A percentile compares a stretch with the other conserved stretches of the same genome.
Conservation (phyloP, 805 yeast genomes). For the Wickerhamomyces strasburgensis region DNA sequence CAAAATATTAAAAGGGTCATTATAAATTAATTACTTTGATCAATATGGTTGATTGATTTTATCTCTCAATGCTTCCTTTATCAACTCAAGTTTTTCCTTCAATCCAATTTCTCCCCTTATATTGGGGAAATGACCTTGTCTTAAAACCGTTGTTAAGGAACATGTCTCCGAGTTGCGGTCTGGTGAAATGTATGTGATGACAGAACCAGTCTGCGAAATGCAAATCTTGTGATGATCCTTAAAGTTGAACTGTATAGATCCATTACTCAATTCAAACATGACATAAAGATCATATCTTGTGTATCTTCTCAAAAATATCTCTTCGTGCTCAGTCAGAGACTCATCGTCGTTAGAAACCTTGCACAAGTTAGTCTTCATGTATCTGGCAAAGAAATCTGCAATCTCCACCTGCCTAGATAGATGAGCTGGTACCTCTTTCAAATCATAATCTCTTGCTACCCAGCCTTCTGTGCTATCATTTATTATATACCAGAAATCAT, state of each 20-base stretch:
- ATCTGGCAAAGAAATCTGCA: slow-evolving; percentile 81
- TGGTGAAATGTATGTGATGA: slow-evolving; percentile 79
- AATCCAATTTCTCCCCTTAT: slow-evolving; percentile 40
- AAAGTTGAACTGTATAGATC: slow-evolving; percentile 90
- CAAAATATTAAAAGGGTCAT: neutral
- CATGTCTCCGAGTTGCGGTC: slow-evolving; percentile 65
- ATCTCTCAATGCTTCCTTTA: slow-evolving; percentile 60
- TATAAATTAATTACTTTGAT: neutral
- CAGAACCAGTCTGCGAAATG: slow-evolving; percentile 68
- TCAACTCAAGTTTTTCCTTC: slow-evolving; percentile 43
- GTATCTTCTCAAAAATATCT: slow-evolving; percentile 76
- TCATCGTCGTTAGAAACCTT: slow-evolving; percentile 67
- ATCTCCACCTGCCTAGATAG: slow-evolving; percentile 73
- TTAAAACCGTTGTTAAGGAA: slow-evolving; percentile 45
- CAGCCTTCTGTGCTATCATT: slow-evolving; percentile 47
- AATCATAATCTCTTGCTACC: slow-evolving; percentile 44
- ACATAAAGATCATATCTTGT: slow-evolving; percentile 75
- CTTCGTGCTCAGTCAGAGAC: slow-evolving; percentile 42
- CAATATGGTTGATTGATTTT: slow-evolving; percentile 14
- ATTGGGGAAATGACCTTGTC: slow-evolving; percentile 43
- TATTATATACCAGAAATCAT: slow-evolving; percentile 60
- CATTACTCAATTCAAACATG: slow-evolving; percentile 91
- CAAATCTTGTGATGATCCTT: slow-evolving; percentile 91
- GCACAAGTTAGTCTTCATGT: slow-evolving; percentile 87
- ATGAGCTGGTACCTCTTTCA: slow-evolving; percentile 38